Base-by-base conservation (phyloP, 768 basidiomycete species). In the Megacollybia marginata region DNA sequence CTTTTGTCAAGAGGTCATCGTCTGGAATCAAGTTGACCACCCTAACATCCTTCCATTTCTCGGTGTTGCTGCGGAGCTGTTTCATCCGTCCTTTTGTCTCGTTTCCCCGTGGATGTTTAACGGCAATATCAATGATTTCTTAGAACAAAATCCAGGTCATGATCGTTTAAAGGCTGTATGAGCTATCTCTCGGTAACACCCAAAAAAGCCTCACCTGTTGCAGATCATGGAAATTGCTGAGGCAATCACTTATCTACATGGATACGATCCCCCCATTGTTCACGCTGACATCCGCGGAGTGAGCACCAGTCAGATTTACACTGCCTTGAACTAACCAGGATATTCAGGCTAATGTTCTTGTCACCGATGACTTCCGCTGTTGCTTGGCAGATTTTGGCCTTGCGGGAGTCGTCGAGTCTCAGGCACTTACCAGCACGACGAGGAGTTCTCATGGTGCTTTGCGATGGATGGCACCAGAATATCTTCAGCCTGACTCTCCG, bases 101-200 rank as follows among this genome's bases (percentile, higher is more conserved):
- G 58, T 66, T 45, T 65, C 65, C 8, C 67, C 67, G n/a, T 68
- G 65, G 65, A 67, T 66, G 67, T 32, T 47, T 2, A 51, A 58
- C 2, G 62, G 60, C 32, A 64, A 53, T 4, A 32, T 68, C 3
- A 52, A 9, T 28, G 13, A 47, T 2, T 68, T 66, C 52, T 60
- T 68, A 28, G 18, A 50, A 23, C 7, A 0, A 18, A 49, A 59
- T 16, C 55, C 56, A 2, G 13, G 44, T 6, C 50, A 52, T 36
- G 56, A 52, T 42, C 53, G 59, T 48, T 55, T 50, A 18, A 46
- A 43, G 15, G 36, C 67, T 48, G 65, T 68, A 42, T 55, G 62
- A 11, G 18, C 6, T n/a, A 28, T 33, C n/a, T 44, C 15, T 10
- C 19, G 13, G 16, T 20, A 18, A 42, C 33, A 46, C 33, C 5